Evolutionary conservation across 257 asterid species (phyloP), one percentile per base, ranked within the genome.

Genomic region (Agastache rugosa): DNA sequence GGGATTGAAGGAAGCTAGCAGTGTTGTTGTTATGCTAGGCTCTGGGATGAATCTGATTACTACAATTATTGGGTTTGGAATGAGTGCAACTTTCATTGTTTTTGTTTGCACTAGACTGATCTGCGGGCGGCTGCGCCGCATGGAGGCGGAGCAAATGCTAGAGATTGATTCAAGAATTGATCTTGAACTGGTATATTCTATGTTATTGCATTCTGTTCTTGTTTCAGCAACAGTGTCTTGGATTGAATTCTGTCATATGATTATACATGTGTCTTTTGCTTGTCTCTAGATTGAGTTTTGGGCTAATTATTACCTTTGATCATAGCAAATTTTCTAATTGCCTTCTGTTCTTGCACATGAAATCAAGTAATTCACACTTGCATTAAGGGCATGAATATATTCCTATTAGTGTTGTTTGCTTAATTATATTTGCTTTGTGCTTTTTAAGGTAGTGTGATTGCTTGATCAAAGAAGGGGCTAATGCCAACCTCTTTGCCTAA

Each of bases 11-110:
- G 68, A 71, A 74, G 19, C n/a, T 27, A 20, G 65, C 67, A 2
- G 41, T 29, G 22, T 19, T 74, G 22, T 19, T 74, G 55, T 68
- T 75, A 88, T 89, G 95, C 83, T 87, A 37, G 95, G 90, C 45
- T 81, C 90, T 37, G 87, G 88, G 53, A 84, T 89, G 96, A 93
- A 93, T 91, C 85, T 93, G 66, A 89, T 89, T 48, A 93, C 98
- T 16, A 89, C 98, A 55, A 82, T 93, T 44, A 80, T 93, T 79
- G 98, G 98, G 70, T 91, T 93, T 77, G 96, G 96, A 31, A 89
- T 93, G 97, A 89, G 98, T 84, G 97, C 97, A 31, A 83, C 96
- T 76, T 93, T 93, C 85, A 91, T 93, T 65, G 97, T 89, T 19
- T 93, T 93, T 85, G 88, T 91, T 45, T 93, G 93, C 83, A 83